Evolutionary conservation across 352 stramenopile species (phyloP).

Genomic region (Globisporangium polare): DNA sequence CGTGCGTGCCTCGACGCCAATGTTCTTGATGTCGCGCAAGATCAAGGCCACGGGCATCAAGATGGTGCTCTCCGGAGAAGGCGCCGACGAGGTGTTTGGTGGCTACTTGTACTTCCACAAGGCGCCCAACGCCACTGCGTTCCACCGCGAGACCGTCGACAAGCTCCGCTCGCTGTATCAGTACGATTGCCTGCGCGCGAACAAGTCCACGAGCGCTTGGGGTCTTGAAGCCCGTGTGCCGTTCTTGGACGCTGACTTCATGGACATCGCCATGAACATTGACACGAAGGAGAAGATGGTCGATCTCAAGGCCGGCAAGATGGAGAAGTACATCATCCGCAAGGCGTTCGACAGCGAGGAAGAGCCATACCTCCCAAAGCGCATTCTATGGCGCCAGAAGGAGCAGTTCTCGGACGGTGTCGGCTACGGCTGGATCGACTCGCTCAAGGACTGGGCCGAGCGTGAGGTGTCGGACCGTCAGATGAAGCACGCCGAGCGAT

Average conservation of each 20-base stretch:
- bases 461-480: constrained; percentile 94
- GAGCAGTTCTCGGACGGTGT: constrained; percentile 99
- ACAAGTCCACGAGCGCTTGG: constrained; percentile 98
- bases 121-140: constrained; percentile 89
- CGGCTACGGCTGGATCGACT: constrained; percentile 99
- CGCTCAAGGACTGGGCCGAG: constrained; percentile 94
- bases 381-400: constrained; percentile 99
- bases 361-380: constrained; percentile 95
- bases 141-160: constrained; percentile 93
- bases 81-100: constrained; percentile 97
- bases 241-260: constrained; percentile 98
- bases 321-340: constrained; percentile 99
- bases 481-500: constrained; percentile 91
- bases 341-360: constrained; percentile 98
- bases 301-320: constrained; percentile 82
- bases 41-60: constrained; percentile 99
- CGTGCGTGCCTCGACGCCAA: constrained; percentile 97
- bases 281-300: constrained; percentile 98
- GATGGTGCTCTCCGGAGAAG: constrained; percentile 98
- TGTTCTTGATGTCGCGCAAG: constrained; percentile 99
- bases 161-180: constrained; percentile 97
- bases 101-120: constrained; percentile 99
- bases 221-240: constrained; percentile 97
- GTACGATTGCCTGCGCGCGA: constrained; percentile 98
- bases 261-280: constrained; percentile 98